phyloP scores from a whole-genome alignment of 371 early-diverging fungal species.

The Mortierella sp. region DNA sequence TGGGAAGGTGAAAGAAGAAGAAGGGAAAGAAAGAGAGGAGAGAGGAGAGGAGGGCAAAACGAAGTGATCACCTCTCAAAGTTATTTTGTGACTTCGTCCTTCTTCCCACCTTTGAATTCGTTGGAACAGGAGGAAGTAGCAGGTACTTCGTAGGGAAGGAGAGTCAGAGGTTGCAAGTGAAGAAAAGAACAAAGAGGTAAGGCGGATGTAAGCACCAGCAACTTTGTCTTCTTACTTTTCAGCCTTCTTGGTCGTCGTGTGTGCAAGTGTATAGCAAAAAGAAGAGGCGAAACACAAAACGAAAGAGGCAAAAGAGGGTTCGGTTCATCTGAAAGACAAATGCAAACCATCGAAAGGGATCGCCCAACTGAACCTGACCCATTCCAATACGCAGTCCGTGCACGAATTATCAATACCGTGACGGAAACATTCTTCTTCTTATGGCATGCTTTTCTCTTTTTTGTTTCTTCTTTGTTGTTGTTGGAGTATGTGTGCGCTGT shows the following conservation, averaged over 20 bases:
- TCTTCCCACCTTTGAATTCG: too few relatives aligned
- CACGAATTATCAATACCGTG: not conserved
- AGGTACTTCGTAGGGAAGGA: not conserved
- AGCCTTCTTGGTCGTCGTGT: not conserved
- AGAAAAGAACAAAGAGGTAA: not conserved
- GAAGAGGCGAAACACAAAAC: not conserved
- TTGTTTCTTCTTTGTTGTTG: not conserved
- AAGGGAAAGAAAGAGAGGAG: not conserved
- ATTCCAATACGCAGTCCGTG: not conserved
- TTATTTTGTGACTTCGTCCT: conserved; percentile 4
- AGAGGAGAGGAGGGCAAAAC: not conserved
- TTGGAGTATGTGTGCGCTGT: not conserved
- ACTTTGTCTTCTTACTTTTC: not conserved
- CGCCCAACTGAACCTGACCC: not conserved
- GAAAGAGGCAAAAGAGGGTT: not conserved
- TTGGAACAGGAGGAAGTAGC: not conserved
- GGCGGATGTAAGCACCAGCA: not conserved
- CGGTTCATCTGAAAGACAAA: not conserved
- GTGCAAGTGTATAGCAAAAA: not conserved
- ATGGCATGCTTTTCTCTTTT: not conserved
- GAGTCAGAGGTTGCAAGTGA: not conserved
- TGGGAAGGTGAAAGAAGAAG: not conserved
- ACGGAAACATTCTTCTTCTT: not conserved
- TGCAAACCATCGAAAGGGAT: not conserved
- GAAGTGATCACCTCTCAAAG: not conserved